Percentiles rank a stretch among this genome's conserved stretches.
Conservation (phyloP, 2,329 filamentous ascomycete species). For the Helminthosporium solani region DNA sequence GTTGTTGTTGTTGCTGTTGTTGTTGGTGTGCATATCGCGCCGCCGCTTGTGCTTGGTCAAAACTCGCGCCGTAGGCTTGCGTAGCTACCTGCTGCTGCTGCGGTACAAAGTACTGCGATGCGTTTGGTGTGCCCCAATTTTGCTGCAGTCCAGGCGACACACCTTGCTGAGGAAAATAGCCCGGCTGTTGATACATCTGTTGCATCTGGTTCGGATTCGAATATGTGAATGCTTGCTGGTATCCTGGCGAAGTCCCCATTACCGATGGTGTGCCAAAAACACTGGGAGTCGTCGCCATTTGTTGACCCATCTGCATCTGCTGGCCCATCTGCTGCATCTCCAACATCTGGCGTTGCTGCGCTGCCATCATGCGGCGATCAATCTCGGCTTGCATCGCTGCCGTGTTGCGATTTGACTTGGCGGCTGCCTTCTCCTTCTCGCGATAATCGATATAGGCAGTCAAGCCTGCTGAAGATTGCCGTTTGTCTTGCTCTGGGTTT, state of each 20-base stretch:
- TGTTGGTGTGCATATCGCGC: conserved; percentile 29
- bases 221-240: conserved; percentile 20
- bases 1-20: conserved; percentile 18
- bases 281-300: conserved; percentile 3
- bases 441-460: conserved; percentile 78
- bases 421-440: conserved; percentile 66
- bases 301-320: conserved; percentile 26
- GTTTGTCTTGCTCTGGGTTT: conserved; percentile 45
- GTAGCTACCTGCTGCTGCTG: conserved; percentile 21
- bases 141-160: conserved; percentile 31
- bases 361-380: conserved; percentile 35
- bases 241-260: conserved; percentile 24
- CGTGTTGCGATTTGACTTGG: conserved; percentile 34
- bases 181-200: conserved; percentile 33
- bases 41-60: conserved; percentile 34
- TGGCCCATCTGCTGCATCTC: conserved; percentile 30
- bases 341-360: conserved; percentile 35
- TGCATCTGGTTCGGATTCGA: conserved; percentile 29
- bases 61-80: conserved; percentile 34
- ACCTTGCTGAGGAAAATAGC: conserved; percentile 30
- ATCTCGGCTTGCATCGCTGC: conserved; percentile 40
- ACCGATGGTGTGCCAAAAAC: conserved; percentile 16
- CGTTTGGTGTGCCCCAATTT: conserved; percentile 29
- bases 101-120: conserved; percentile 2
- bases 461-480: conserved; percentile 56